Evolutionary conservation across 192 early-diverging fungal species (phyloP).

Genomic region (Dissophora ornata): DNA sequence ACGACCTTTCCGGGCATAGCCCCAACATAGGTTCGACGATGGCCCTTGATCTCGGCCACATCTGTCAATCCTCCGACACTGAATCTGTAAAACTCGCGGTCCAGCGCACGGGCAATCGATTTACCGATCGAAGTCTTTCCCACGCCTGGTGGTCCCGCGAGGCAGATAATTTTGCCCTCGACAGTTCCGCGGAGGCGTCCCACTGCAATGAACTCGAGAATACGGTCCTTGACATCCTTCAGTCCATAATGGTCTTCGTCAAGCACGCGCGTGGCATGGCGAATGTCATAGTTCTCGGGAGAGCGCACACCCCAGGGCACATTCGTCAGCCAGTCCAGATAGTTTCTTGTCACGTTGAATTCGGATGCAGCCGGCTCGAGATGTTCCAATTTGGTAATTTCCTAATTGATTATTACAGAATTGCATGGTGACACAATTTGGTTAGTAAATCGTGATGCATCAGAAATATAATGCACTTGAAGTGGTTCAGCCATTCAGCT

Average conservation of each 20-base stretch:
- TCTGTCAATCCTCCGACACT: conserved; percentile 97
- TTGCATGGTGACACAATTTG: too few species aligned
- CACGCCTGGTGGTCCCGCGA: conserved; percentile 99
- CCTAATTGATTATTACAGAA: conserved; percentile 52
- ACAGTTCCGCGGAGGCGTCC: conserved; percentile 95
- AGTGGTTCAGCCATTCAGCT: too few species aligned
- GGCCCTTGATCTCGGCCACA: conserved; percentile 99
- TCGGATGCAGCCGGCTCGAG: conserved; percentile 96
- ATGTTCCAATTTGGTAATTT: conserved; percentile 92
- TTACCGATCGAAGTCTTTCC: conserved; percentile 99
- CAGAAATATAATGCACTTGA: too few species aligned
- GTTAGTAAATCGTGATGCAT: too few species aligned
- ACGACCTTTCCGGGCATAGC: conserved; percentile 99
- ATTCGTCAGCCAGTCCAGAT: conserved; percentile 98
- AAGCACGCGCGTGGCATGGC: conserved; percentile 86
- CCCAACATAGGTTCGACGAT: conserved; percentile 98
- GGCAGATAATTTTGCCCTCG: conserved; percentile 98
- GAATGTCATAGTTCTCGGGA: conserved; percentile 93
- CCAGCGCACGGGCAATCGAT: conserved; percentile 94
- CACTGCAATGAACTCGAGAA: conserved; percentile 99
- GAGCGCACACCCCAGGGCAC: conserved; percentile 95
- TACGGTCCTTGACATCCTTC: conserved; percentile 99
- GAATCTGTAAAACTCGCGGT: conserved; percentile 96
- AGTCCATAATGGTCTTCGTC: conserved; percentile 99
- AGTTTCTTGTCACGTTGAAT: conserved; percentile 99